Evolutionary conservation across 495 filamentous ascomycete genomes (phyloP).

Genomic region (Friedmanniomyces simplex): DNA sequence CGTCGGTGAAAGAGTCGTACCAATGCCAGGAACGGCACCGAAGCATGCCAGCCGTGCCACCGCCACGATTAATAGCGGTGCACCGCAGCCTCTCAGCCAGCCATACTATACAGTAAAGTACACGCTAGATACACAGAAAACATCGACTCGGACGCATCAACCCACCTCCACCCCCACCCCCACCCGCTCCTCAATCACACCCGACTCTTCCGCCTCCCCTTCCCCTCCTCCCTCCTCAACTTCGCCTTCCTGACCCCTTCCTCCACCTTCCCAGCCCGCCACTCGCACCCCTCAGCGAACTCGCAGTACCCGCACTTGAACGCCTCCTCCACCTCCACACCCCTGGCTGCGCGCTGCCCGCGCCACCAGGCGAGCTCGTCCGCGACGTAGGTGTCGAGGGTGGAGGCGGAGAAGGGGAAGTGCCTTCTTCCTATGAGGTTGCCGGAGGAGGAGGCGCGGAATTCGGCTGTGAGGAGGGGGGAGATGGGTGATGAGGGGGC

Average conservation of each 20-base stretch:
- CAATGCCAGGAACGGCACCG: no score
- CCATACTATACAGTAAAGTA: no score
- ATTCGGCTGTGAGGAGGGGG: constrained; percentile 52
- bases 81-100: no score
- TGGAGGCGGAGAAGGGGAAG: constrained; percentile 56
- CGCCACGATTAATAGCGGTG: no score
- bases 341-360: constrained; percentile 63
- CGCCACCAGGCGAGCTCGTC: constrained; percentile 79
- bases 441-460: constrained; percentile 42
- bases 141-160: no score
- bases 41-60: no score
- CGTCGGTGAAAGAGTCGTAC: no score
- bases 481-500: constrained; percentile 20
- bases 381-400: constrained; percentile 52
- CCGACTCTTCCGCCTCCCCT: constrained; percentile 12
- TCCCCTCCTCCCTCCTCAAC: constrained; percentile 17
- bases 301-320: constrained; percentile 74
- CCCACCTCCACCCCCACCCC: no score
- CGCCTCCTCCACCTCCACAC: constrained; percentile 78
- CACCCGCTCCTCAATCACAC: no score
- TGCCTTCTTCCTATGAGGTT: constrained; percentile 54
- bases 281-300: constrained; percentile 50
- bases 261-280: constrained; percentile 44
- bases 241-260: constrained; percentile 33
- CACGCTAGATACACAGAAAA: no score